Conservation (phyloP, 331 rosid genomes). For the Pyracantha coccinea region DNA sequence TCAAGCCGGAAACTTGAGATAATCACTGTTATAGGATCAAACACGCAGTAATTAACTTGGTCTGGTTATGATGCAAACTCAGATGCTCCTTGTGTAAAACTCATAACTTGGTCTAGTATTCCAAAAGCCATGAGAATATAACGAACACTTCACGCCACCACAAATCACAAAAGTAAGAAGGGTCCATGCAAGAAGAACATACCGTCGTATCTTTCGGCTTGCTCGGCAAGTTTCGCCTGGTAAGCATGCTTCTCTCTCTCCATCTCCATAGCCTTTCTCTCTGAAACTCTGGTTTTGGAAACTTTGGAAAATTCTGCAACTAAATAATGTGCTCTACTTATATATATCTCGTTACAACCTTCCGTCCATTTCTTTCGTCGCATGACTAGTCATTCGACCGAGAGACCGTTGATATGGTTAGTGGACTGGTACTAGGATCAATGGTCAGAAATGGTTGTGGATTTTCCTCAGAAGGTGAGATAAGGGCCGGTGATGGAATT, state of each 20-base stretch:
- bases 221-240: slow-evolving; percentile 31
- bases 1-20: too few species aligned
- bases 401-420: neutral
- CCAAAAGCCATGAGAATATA: neutral
- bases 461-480: neutral
- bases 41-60: too few species aligned
- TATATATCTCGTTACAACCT: too few species aligned
- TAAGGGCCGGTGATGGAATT: neutral
- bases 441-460: neutral
- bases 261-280: slow-evolving; percentile 13
- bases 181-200: neutral
- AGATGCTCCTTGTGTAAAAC: too few species aligned
- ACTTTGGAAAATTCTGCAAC: neutral
- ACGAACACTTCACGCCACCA: neutral
- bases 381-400: too few species aligned
- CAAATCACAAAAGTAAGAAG: too few species aligned
- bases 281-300: neutral
- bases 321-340: neutral
- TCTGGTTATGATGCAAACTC: too few species aligned
- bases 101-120: neutral
- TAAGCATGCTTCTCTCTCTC: slow-evolving; percentile 25
- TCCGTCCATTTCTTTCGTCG: too few species aligned
- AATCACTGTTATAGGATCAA: too few species aligned
- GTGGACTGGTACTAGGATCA: neutral
- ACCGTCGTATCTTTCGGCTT: slow-evolving; percentile 39